Base-by-base conservation (phyloP, 2,329 filamentous ascomycete genomes). In the Emericellopsis cladophorae region DNA sequence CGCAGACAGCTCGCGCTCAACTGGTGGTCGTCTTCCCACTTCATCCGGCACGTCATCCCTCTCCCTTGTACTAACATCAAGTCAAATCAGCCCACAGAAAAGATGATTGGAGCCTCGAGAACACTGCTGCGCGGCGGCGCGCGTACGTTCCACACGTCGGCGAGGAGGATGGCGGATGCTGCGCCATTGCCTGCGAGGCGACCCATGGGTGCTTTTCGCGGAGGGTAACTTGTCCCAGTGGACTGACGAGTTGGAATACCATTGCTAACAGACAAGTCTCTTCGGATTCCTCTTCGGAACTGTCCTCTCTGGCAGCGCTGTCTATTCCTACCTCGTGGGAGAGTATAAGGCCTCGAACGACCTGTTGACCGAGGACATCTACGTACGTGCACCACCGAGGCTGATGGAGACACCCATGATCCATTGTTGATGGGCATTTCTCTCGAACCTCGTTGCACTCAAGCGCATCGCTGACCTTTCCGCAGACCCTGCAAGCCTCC, bases 301-400 rank as follows among this genome's bases (percentile, higher is more conserved):
- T 46, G 81, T 84, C 37, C 68, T 87, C 40, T 81, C 89, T 36
- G 88, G 87, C 53, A 76, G 74, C 40, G 81, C 78, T 44, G 83
- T 93, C 52, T 96, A 95, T 68, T 88, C 86, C 61, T 96, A 96
- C 62, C 76, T 95, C 49, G 67, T 96, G 52, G 79, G 90, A 59
- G 89, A 96, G 63, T 96, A 95, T 70, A 87, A 88, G 66, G 72
- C 88, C 35, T 85, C 87, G 51, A 96, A 95, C 67, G 85, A 94
- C 65, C 74, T 95, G 56, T 69, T 96, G 64, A 90, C 82, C 45
- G 88, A 95, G 65, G 90, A 96, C 64, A 95, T 96, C 60, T 90
- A 90, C 65, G 90, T 95, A 75, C 63, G 86, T 81, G 12, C 12
- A 31, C 38, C 7, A 10, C 36, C 31, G 21, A 35, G 3, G n/a